These are phyloP conservation scores for Rubia balearica DNA, from an alignment of 305 asterid genomes.

Conservation along the genomic window DNA sequence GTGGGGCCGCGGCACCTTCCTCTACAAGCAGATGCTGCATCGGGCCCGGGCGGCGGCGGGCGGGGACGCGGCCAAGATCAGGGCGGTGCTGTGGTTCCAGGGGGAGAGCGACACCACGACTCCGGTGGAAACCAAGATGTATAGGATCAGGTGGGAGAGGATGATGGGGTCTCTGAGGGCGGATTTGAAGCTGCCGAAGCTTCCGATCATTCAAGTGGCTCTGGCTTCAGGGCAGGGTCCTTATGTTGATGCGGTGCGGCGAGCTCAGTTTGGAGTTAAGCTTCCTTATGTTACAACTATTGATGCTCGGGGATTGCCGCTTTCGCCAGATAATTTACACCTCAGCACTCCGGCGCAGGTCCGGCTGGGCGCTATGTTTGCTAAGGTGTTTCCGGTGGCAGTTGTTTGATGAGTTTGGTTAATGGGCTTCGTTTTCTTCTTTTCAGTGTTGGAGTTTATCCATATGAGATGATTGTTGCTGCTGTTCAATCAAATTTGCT, in stretches of 20 bases:
- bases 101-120: constrained; percentile 29
- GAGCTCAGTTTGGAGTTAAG: constrained; percentile 22
- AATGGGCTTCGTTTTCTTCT: background rate
- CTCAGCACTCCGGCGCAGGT: constrained; percentile 30
- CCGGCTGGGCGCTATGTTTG: constrained; percentile 28
- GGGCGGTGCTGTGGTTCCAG: constrained; percentile 34
- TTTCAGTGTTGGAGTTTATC: too few relatives aligned
- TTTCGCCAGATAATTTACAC: constrained; percentile 29
- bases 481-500: too few relatives aligned
- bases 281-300: constrained; percentile 24
- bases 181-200: constrained; percentile 24
- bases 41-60: constrained; percentile 22
- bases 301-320: constrained; percentile 30
- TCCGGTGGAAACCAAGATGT: constrained; percentile 16
- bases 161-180: constrained; percentile 21
- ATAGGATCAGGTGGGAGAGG: constrained; percentile 21
- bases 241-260: constrained; percentile 24
- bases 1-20: constrained; percentile 23
- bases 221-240: constrained; percentile 29
- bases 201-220: constrained; percentile 25
- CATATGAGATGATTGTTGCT: too few relatives aligned
- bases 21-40: constrained; percentile 23
- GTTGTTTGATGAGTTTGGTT: background rate
- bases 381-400: constrained; percentile 13
- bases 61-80: constrained; percentile 18